Evolutionary conservation across 805 yeast genomes (phyloP).

Genomic region (Brettanomyces nanus): DNA sequence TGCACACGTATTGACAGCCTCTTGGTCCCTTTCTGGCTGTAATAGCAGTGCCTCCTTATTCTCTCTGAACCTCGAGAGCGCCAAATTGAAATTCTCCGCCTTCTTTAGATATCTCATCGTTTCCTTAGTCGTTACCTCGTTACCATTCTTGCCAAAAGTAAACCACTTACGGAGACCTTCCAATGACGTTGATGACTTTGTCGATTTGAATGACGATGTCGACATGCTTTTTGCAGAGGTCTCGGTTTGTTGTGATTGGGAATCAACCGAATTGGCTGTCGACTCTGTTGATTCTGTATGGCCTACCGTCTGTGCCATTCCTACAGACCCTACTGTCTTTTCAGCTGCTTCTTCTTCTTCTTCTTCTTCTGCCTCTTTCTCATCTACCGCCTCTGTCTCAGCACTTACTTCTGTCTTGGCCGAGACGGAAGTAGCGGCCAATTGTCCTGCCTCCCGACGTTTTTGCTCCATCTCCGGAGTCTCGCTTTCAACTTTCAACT

Average conservation of each 20-base stretch:
- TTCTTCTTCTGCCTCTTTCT: constrained; percentile 8
- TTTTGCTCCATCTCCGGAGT: background rate
- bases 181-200: background rate
- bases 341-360: constrained; percentile 1
- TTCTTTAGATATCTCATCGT: constrained; percentile 16
- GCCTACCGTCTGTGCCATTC: too few relatives aligned
- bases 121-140: constrained; percentile 11
- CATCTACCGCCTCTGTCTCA: too few relatives aligned
- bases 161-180: constrained; percentile 20
- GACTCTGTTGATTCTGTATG: too few relatives aligned
- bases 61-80: constrained; percentile 51
- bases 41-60: constrained; percentile 42
- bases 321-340: too few relatives aligned
- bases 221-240: too few relatives aligned
- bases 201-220: too few relatives aligned
- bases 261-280: too few relatives aligned
- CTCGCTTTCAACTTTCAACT: background rate
- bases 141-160: constrained; percentile 17
- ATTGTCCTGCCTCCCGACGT: too few relatives aligned
- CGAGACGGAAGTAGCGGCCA: too few relatives aligned
- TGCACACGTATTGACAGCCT: constrained; percentile 41
- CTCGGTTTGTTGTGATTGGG: too few relatives aligned
- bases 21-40: constrained; percentile 44
- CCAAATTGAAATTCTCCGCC: constrained; percentile 45
- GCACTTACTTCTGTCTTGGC: too few relatives aligned